These are phyloP conservation scores for Meripilus lineatus DNA, from an alignment of 1,284 basidiomycete species.

Conservation along the genomic window DNA sequence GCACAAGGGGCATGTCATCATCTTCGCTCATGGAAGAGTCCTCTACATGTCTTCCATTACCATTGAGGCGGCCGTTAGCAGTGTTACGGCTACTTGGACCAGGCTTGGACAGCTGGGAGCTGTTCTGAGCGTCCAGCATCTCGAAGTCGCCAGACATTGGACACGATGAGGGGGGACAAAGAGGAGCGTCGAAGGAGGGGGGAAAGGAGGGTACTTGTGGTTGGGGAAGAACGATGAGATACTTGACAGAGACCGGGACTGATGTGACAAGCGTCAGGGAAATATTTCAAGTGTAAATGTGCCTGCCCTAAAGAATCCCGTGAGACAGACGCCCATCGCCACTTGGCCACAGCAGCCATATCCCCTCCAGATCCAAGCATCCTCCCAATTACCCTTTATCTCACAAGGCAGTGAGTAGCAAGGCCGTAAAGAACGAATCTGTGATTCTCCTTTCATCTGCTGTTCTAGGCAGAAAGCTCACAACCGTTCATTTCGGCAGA, in stretches of 20 bases:
- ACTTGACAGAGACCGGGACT: slow-evolving; percentile 24
- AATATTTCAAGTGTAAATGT: slow-evolving; percentile 40
- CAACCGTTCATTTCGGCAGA: slow-evolving; percentile 23
- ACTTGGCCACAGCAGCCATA: slow-evolving; percentile 15
- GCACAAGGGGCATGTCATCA: slow-evolving; percentile 66
- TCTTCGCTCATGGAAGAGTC: slow-evolving; percentile 57
- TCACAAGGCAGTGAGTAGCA: too few relatives aligned
- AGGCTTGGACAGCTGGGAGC: slow-evolving; percentile 47
- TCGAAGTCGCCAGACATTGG: slow-evolving; percentile 42
- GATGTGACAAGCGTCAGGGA: slow-evolving; percentile 24
- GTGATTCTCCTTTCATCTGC: slow-evolving; percentile 6
- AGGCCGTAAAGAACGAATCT: slow-evolving; percentile 3
- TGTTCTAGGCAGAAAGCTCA: slow-evolving; percentile 3
- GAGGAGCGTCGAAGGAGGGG: slow-evolving; percentile 5
- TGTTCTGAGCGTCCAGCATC: slow-evolving; percentile 59
- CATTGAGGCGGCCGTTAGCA: slow-evolving; percentile 28
- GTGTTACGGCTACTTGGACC: slow-evolving; percentile 17
- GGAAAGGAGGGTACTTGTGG: slow-evolving; percentile 14
- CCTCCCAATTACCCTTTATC: too few relatives aligned
- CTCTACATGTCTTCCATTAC: slow-evolving; percentile 43
- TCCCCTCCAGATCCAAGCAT: too few relatives aligned
- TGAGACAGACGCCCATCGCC: slow-evolving; percentile 18
- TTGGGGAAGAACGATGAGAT: slow-evolving; percentile 17
- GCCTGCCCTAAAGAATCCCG: slow-evolving; percentile 57
- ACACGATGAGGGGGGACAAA: slow-evolving; percentile 8